phyloP scores from a whole-genome alignment of 768 basidiomycete species.

The Panaeolus papilionaceus region DNA sequence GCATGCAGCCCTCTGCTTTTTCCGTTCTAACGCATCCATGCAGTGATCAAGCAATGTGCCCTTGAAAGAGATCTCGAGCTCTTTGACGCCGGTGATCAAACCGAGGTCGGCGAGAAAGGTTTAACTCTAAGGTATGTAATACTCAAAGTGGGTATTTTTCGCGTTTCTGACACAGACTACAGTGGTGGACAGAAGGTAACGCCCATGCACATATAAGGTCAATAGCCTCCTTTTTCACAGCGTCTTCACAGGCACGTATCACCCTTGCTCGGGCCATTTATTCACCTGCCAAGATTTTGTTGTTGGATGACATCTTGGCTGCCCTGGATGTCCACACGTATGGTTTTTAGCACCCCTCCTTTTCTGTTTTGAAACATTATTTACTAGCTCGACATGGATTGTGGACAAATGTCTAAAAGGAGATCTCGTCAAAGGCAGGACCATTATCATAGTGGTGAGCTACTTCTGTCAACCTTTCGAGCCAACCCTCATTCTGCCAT shows the following conservation, averaged over 20 bases:
- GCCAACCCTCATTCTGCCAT: background rate
- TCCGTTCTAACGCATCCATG: background rate
- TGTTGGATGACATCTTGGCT: conserved; percentile 77
- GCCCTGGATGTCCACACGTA: conserved; percentile 55
- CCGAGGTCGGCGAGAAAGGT: conserved; percentile 72
- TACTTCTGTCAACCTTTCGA: background rate
- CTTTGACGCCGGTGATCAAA: conserved; percentile 63
- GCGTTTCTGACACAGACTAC: background rate
- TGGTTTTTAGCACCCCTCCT: conserved; percentile 15
- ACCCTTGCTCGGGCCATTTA: conserved; percentile 53
- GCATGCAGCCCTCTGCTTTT: background rate
- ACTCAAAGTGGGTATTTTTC: background rate
- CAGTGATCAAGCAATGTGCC: conserved; percentile 69
- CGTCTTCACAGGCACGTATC: conserved; percentile 46
- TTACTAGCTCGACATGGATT: conserved; percentile 37
- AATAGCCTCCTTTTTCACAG: background rate
- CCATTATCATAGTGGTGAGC: conserved; percentile 76
- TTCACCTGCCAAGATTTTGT: conserved; percentile 60
- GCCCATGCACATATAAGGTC: background rate
- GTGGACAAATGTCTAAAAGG: conserved; percentile 79
- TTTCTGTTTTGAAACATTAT: background rate
- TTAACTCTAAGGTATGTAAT: conserved; percentile 44
- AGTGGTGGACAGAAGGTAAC: conserved; percentile 46
- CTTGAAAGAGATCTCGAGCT: conserved; percentile 71
- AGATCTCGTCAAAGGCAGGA: conserved; percentile 73